phyloP scores from a whole-genome alignment of 2,329 filamentous ascomycete species.

The Elsinoe perseae region DNA sequence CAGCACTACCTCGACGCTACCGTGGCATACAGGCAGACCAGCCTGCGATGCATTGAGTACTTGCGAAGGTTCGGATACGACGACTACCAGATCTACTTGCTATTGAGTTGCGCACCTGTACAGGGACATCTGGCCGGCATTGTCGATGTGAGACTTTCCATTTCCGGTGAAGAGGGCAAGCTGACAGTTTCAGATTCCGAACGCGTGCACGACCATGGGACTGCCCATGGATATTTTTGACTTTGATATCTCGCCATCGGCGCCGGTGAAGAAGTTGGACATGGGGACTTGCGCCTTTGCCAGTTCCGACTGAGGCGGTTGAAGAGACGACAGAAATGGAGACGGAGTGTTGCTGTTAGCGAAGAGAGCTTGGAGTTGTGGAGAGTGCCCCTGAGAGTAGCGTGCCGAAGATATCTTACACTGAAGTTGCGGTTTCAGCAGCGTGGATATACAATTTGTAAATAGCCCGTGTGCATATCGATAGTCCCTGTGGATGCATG shows the following conservation, averaged over 20 bases:
- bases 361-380: constrained; percentile 10
- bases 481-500: constrained; percentile 5
- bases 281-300: constrained; percentile 64
- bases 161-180: constrained; percentile 14
- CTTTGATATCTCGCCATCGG: constrained; percentile 73
- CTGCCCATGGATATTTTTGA: constrained; percentile 92
- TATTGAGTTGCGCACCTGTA: constrained; percentile 77
- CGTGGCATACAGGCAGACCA: constrained; percentile 77
- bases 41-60: constrained; percentile 70
- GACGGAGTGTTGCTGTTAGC: neutral
- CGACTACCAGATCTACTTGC: constrained; percentile 75
- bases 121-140: constrained; percentile 85
- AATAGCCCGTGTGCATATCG: neutral
- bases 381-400: neutral
- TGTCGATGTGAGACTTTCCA: constrained; percentile 51
- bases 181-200: constrained; percentile 54
- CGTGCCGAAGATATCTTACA: neutral
- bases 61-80: constrained; percentile 59
- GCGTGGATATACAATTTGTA: constrained; percentile 7
- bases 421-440: neutral
- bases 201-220: constrained; percentile 82
- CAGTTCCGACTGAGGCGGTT: constrained; percentile 23
- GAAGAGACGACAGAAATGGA: neutral
- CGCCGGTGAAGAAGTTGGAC: constrained; percentile 53
- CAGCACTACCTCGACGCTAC: constrained; percentile 85